These are phyloP conservation scores for Inga leiocalycina DNA, from an alignment of 306 rosid genomes.

Conservation along the genomic window DNA sequence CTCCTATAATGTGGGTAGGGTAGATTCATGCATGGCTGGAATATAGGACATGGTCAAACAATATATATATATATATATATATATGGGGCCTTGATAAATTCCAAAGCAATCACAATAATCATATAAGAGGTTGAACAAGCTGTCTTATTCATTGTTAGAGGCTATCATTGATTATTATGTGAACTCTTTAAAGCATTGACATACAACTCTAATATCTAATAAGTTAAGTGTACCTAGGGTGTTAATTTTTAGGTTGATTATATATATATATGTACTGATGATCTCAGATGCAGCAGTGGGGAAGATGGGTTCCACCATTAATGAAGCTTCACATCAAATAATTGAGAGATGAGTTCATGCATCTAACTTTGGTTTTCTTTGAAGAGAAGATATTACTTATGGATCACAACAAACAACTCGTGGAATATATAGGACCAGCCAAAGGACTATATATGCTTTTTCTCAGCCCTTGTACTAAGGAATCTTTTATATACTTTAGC, in stretches of 20 bases:
- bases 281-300: background rate
- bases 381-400: background rate
- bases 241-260: background rate
- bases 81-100: background rate
- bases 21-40: background rate
- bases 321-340: conserved; percentile 9
- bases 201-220: background rate
- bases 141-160: background rate
- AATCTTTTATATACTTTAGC: background rate
- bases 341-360: conserved; percentile 19
- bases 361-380: background rate
- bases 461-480: background rate
- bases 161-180: background rate
- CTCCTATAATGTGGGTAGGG: background rate
- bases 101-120: conserved; percentile 5
- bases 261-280: background rate
- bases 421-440: background rate
- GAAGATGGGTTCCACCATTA: conserved; percentile 4
- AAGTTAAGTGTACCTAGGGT: background rate
- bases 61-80: background rate
- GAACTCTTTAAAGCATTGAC: background rate
- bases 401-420: background rate
- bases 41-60: background rate
- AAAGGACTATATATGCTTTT: background rate
- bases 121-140: background rate